phyloP scores from a whole-genome alignment of 148 eudicot species.

The Dysphania ambrosioides region DNA sequence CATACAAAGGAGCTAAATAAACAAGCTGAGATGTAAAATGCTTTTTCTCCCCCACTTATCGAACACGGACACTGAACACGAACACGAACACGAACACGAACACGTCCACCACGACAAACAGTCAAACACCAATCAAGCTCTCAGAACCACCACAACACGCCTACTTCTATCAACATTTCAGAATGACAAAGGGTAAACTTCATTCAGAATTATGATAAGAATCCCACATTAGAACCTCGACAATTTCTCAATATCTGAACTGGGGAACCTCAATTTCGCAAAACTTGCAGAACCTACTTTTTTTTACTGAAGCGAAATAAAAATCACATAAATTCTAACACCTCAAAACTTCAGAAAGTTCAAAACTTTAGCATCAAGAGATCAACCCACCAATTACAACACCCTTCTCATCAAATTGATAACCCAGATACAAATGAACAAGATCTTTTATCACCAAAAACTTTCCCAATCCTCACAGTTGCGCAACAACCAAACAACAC shows the following conservation, averaged over 20 bases:
- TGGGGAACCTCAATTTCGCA: neutral
- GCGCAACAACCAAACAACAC: constrained; percentile 8
- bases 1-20: neutral
- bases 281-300: no score
- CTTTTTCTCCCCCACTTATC: neutral
- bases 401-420: neutral
- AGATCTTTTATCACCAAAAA: constrained; percentile 2
- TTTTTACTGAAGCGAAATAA: no score
- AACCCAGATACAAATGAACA: neutral
- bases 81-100: neutral
- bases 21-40: neutral
- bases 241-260: neutral
- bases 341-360: no score
- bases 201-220: no score
- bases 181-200: no score
- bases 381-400: neutral
- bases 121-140: neutral
- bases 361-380: no score
- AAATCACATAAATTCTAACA: no score
- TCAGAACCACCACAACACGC: no score
- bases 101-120: neutral
- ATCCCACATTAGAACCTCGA: no score
- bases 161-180: no score
- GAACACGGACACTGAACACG: no score
- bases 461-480: constrained; percentile 6